Percentiles rank a stretch among this genome's conserved stretches.
Evolutionary conservation across 495 filamentous ascomycete genomes (phyloP).

Genomic region (Neurospora terricola): DNA sequence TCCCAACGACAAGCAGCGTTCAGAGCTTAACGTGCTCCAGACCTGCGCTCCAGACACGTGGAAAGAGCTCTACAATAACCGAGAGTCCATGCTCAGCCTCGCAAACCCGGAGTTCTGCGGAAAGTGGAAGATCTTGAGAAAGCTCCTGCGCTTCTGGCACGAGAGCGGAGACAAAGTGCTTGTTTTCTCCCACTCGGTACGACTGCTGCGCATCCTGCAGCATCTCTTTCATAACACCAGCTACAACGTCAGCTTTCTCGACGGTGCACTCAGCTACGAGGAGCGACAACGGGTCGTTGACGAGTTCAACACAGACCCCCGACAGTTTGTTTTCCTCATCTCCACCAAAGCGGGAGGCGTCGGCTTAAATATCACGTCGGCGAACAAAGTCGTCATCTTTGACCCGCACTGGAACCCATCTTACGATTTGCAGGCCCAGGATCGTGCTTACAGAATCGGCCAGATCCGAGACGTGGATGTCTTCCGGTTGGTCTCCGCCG

Average conservation of each 20-base stretch:
- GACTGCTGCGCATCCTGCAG: conserved; percentile 75
- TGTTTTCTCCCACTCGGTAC: conserved; percentile 84
- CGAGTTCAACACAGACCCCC: conserved; percentile 83
- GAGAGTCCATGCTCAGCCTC: conserved; percentile 72
- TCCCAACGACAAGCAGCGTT: conserved; percentile 62
- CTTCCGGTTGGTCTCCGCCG: conserved; percentile 83
- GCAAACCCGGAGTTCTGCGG: conserved; percentile 90
- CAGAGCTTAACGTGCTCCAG: conserved; percentile 69
- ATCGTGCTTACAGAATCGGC: conserved; percentile 92
- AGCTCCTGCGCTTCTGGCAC: conserved; percentile 84
- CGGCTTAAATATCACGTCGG: conserved; percentile 91
- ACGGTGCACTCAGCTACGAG: conserved; percentile 78
- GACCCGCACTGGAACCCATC: conserved; percentile 98
- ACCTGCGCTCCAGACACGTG: conserved; percentile 66
- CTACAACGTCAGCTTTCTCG: conserved; percentile 87
- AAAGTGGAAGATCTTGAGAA: conserved; percentile 90
- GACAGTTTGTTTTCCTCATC: conserved; percentile 91
- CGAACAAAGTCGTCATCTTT: conserved; percentile 96
- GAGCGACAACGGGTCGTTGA: conserved; percentile 75
- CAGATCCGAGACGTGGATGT: conserved; percentile 92
- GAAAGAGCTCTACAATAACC: conserved; percentile 61
- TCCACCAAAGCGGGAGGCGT: conserved; percentile 82
- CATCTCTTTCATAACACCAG: conserved; percentile 80
- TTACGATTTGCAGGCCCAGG: conserved; percentile 90
- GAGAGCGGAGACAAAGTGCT: conserved; percentile 83